Percentiles rank a stretch among this genome's conserved stretches.
phyloP scores from a whole-genome alignment of 2,329 filamentous ascomycete species.

The Sporothrix humicola region DNA sequence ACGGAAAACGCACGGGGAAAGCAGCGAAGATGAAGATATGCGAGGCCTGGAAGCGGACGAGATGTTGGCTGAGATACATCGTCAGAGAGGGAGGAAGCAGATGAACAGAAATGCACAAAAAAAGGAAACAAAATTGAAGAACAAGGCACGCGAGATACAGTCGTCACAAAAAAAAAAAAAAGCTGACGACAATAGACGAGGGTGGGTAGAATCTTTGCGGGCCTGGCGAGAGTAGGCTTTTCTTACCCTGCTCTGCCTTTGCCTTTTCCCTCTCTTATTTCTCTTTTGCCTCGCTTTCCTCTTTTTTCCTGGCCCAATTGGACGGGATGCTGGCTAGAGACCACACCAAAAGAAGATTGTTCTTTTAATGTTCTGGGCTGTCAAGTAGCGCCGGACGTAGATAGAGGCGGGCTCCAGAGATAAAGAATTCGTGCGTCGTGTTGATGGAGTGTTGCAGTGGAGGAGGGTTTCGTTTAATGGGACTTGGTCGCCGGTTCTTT shows the following conservation, averaged over 20 bases:
- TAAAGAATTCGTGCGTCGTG: conserved; percentile 10
- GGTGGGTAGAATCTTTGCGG: conserved; percentile 7
- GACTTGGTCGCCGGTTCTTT: conserved; percentile 8
- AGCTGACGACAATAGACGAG: not conserved
- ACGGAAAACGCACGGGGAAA: conserved; percentile 22
- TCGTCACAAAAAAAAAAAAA: not conserved
- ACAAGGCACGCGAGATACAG: not conserved
- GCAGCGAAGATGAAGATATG: not conserved
- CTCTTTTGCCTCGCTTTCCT: not conserved
- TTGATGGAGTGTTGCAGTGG: conserved; percentile 24
- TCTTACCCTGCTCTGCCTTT: not conserved
- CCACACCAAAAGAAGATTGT: conserved; percentile 10
- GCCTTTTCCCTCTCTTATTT: not conserved
- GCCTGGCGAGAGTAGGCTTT: not conserved
- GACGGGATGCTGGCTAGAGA: not conserved
- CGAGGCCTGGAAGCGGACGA: not conserved
- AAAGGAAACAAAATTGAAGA: not conserved
- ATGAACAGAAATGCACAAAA: not conserved
- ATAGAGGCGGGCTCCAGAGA: conserved; percentile 28
- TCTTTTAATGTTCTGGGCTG: conserved; percentile 29
- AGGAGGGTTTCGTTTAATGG: not conserved
- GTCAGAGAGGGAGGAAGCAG: not conserved
- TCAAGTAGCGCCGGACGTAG: conserved; percentile 30
- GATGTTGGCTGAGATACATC: not conserved
- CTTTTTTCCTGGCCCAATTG: not conserved